Percentiles rank a stretch among this genome's conserved stretches.
phyloP scores from a whole-genome alignment of 441 rosid genomes.

The Syzygium syzygioides region DNA sequence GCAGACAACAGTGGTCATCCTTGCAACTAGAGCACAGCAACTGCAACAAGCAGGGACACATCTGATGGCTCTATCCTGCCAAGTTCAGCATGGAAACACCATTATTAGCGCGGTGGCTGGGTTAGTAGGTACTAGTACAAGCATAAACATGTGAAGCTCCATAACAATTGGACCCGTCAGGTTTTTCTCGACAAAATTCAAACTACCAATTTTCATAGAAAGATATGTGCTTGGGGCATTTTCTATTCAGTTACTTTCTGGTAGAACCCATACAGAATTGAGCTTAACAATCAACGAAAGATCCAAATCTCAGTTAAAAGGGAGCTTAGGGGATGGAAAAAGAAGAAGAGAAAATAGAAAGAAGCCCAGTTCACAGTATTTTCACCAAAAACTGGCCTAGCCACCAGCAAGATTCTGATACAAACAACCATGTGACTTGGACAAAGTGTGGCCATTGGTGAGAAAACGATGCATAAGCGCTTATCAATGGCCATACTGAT shows the following conservation, averaged over 20 bases:
- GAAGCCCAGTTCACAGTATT: no score
- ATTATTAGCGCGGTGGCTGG: not conserved
- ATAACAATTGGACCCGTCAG: not conserved
- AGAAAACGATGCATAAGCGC: no score
- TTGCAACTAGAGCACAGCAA: not conserved
- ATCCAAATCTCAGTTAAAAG: not conserved
- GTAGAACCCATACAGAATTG: not conserved
- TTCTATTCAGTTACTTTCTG: not conserved
- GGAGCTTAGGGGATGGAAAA: not conserved
- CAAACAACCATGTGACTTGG: no score
- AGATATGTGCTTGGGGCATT: not conserved
- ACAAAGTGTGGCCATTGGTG: no score
- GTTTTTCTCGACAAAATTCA: not conserved
- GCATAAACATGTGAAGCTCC: not conserved
- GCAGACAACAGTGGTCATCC: not conserved
- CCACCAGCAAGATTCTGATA: no score
- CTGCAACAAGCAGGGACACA: not conserved
- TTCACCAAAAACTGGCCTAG: no score
- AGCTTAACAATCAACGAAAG: not conserved
- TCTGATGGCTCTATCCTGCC: not conserved
- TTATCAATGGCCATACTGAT: no score
- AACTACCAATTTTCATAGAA: not conserved
- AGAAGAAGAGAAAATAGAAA: no score
- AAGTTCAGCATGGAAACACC: not conserved
- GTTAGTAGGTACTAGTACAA: not conserved